Base-by-base conservation (phyloP, 2,329 filamentous ascomycete genomes). In the Didymella arachidicola region DNA sequence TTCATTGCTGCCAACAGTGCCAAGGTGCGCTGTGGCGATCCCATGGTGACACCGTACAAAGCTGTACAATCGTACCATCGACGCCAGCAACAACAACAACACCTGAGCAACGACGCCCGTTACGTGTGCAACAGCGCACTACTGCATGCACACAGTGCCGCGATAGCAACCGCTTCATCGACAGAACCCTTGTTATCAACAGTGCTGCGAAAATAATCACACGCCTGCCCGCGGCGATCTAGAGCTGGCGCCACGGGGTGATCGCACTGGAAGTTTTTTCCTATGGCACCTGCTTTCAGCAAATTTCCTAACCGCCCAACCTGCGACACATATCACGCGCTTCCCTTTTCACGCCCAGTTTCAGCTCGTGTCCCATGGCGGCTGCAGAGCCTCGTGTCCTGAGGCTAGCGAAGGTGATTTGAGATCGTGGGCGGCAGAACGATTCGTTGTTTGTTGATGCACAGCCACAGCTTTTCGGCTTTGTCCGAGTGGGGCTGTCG, bases 351-450 rank as follows among this genome's bases (percentile, higher is more conserved):
- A 29, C 34, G 45, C 29, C 39, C 25, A 41, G 48, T 62, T 60
- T 64, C 65, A 68, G 65, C 65, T 67, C 47, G 34, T 44, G n/a
- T 39, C 62, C 64, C 62, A 38, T 64, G 62, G 34, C 45, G 51
- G 26, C 53, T 64, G 53, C 62, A 53, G 49, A 43, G 58, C 7
- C 30, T 62, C 59, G 60, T 60, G 57, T 58, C 19, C 34, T 36
- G 41, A 36, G 41, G 45, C 56, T 52, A 53, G 29, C 41, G 50
- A 50, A 36, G 14, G 22, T 34, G 19, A 59, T 59, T 51, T 54
- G 56, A 59, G 25, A 46, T 39, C 7, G 4, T 25, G 7, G 34
- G 36, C 43, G n/a, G 36, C 25, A 34, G 32, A 19, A 14, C 18
- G 39, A 30, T 44, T 22, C 10, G 19, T 26, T 38, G 43, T 49